Percentiles rank a stretch among this genome's conserved stretches.
These are phyloP conservation scores for Chalara sp. DNA, from an alignment of 2,329 filamentous ascomycete genomes.

Conservation along the genomic window DNA sequence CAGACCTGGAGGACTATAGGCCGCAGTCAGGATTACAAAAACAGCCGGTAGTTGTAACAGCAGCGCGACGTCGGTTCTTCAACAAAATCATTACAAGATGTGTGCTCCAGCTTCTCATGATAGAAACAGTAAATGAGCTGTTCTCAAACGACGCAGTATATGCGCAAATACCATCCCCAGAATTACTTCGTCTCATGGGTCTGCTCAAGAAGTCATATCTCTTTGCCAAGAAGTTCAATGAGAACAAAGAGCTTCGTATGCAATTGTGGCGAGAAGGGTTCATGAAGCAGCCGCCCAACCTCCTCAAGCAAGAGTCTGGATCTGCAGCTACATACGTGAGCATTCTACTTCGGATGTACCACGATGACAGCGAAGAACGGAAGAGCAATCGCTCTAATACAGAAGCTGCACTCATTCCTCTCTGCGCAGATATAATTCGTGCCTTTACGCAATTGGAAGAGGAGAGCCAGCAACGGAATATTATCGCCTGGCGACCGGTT, in stretches of 20 bases:
- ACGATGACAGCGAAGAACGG: constrained; percentile 78
- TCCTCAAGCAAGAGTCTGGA: constrained; percentile 93
- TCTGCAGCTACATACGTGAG: constrained; percentile 91
- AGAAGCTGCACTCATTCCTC: constrained; percentile 83
- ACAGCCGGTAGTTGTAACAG: constrained; percentile 86
- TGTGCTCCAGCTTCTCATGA: constrained; percentile 96
- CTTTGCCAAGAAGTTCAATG: constrained; percentile 96
- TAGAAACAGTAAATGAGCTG: constrained; percentile 96
- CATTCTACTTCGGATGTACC: constrained; percentile 96
- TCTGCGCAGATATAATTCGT: constrained; percentile 90
- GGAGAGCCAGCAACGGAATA: constrained; percentile 94
- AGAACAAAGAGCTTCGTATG: constrained; percentile 92
- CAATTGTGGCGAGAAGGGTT: constrained; percentile 95
- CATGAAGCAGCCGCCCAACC: constrained; percentile 98
- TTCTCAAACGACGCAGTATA: constrained; percentile 98
- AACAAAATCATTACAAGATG: constrained; percentile 99
- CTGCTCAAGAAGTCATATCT: constrained; percentile 93
- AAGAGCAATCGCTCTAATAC: constrained; percentile 74
- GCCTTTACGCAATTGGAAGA: constrained; percentile 84
- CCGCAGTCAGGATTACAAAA: constrained; percentile 71
- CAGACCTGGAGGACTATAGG: constrained; percentile 69
- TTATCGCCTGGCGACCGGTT: constrained; percentile 92
- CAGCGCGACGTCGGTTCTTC: constrained; percentile 89
- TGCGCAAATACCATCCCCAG: constrained; percentile 79
- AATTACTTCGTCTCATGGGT: constrained; percentile 87